These are phyloP conservation scores for Nicotiana tomentosiformis DNA, from an alignment of 257 asterid species.

Conservation along the genomic window DNA sequence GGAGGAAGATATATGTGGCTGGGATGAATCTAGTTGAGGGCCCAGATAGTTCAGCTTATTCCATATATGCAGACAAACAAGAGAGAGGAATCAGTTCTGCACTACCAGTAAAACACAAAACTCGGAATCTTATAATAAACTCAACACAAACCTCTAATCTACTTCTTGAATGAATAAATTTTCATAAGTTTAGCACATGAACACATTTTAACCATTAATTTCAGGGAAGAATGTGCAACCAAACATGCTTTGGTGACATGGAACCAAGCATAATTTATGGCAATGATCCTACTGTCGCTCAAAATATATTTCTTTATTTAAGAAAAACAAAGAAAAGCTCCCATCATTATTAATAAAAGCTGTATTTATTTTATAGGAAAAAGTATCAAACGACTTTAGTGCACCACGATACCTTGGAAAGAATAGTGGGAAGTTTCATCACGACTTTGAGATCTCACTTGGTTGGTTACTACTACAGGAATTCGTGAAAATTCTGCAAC, in stretches of 20 bases:
- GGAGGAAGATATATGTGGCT: background rate
- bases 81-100: background rate
- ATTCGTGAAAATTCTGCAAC: conserved; percentile 78
- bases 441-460: conserved; percentile 68
- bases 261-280: background rate
- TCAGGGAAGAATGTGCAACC: background rate
- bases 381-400: background rate
- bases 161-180: background rate
- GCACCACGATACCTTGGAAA: conserved; percentile 59
- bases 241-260: background rate
- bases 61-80: background rate
- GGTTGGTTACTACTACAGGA: conserved; percentile 84
- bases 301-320: background rate
- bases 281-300: background rate
- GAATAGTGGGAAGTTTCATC: conserved; percentile 47
- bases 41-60: background rate
- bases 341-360: background rate
- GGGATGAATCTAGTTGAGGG: background rate
- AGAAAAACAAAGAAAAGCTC: background rate
- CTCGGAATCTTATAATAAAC: background rate
- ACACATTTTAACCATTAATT: background rate
- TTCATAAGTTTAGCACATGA: background rate
- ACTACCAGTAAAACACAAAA: background rate
- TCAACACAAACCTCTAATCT: background rate
- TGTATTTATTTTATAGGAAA: too few relatives aligned